Conservation (phyloP, 2,329 filamentous ascomycete species). For the Aspergillus uvarum region DNA sequence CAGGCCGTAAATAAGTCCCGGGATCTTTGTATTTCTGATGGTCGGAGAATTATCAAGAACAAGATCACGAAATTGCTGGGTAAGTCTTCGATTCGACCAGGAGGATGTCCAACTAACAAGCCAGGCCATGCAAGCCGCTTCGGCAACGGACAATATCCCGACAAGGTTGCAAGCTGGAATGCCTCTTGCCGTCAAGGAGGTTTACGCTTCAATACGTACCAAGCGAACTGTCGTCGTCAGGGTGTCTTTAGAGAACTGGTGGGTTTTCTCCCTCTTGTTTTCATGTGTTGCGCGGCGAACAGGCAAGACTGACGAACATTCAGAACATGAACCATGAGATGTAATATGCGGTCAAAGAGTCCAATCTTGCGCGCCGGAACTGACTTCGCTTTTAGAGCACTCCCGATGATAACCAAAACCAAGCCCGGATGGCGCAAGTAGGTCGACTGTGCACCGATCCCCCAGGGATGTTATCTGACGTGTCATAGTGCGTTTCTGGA, state of each 20-base stretch:
- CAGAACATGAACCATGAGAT: background rate
- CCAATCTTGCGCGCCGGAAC: no score
- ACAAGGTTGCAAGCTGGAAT: constrained; percentile 45
- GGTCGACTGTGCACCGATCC: background rate
- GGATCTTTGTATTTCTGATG: background rate
- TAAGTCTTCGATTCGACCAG: background rate
- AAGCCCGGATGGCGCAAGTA: background rate
- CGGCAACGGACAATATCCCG: no score
- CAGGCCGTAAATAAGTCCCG: background rate
- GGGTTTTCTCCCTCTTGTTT: background rate
- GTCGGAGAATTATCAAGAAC: no score
- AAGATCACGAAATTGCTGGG: constrained; percentile 4
- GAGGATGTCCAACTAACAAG: background rate
- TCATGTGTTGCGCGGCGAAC: no score
- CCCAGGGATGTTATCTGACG: no score
- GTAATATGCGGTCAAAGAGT: no score
- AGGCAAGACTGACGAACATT: no score
- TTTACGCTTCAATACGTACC: constrained; percentile 55
- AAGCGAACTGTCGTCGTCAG: constrained; percentile 54
- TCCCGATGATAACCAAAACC: constrained; percentile 5
- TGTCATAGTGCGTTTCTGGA: no score
- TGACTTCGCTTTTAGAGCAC: background rate
- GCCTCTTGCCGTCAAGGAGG: constrained; percentile 45
- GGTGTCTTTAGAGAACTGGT: constrained; percentile 40
- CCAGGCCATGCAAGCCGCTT: no score